Evolutionary conservation across 1,284 basidiomycete genomes (phyloP).

Genomic region (Melampsora allii-populina): DNA sequence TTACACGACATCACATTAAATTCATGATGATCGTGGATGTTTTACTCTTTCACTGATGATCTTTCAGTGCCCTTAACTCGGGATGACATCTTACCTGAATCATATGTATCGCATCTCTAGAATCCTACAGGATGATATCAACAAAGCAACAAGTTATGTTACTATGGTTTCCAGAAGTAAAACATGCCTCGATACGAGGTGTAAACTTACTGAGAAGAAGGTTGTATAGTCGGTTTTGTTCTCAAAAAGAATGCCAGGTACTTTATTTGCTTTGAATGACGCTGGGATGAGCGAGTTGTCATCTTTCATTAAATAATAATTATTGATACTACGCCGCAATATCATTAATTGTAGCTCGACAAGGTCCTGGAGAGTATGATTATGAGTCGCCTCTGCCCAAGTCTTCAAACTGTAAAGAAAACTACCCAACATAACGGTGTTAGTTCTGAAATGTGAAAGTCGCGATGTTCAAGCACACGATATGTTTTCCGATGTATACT

Average conservation of each 20-base stretch:
- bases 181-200: background rate
- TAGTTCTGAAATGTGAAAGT: too few species aligned
- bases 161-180: background rate
- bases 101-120: constrained; percentile 44
- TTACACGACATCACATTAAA: too few species aligned
- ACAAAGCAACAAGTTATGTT: background rate
- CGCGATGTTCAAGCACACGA: too few species aligned
- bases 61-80: too few species aligned
- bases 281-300: constrained; percentile 3
- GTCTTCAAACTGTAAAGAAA: constrained; percentile 41
- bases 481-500: background rate
- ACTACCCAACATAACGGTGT: background rate
- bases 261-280: constrained; percentile 30
- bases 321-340: constrained; percentile 28
- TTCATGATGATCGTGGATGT: too few species aligned
- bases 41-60: too few species aligned
- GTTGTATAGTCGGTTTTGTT: constrained; percentile 43
- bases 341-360: constrained; percentile 34
- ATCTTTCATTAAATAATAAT: constrained; percentile 41
- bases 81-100: constrained; percentile 28
- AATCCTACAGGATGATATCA: constrained; percentile 6
- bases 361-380: constrained; percentile 12
- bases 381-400: constrained; percentile 35
- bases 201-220: constrained; percentile 37
- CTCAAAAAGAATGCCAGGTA: constrained; percentile 42